Evolutionary conservation across 2,329 filamentous ascomycete species (phyloP).

Genomic region (Pyrenochaeta sp.): DNA sequence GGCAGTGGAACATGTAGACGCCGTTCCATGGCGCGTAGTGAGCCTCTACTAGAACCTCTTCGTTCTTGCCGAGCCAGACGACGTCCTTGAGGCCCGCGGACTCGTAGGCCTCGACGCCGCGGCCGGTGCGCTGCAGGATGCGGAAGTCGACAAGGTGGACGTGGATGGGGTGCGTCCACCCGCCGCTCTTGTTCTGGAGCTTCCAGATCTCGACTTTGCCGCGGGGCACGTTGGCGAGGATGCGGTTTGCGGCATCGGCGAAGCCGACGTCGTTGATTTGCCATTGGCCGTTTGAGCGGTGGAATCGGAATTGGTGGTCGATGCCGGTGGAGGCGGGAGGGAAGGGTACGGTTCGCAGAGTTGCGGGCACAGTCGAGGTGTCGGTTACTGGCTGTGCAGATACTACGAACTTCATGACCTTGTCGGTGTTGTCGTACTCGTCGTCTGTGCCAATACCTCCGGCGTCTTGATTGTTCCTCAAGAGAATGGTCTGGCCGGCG

Average conservation of each 20-base stretch:
- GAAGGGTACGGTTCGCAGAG: conserved; percentile 34
- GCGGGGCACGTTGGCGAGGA: conserved; percentile 43
- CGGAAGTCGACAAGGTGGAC: conserved; percentile 66
- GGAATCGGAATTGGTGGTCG: conserved; percentile 42
- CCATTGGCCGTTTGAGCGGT: conserved; percentile 39
- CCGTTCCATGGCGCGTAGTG: conserved; percentile 53
- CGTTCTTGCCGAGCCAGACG: conserved; percentile 60
- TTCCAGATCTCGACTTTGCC: conserved; percentile 47
- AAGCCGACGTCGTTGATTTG: conserved; percentile 42
- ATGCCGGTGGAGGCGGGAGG: conserved; percentile 30
- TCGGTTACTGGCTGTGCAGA: conserved; percentile 37
- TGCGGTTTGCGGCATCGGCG: conserved; percentile 37
- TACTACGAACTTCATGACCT: conserved; percentile 54
- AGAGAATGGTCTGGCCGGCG: conserved; percentile 58
- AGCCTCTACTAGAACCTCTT: conserved; percentile 44
- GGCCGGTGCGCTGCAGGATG: conserved; percentile 56
- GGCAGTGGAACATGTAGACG: conserved; percentile 57
- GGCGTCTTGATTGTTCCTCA: conserved; percentile 52
- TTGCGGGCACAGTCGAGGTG: conserved; percentile 31
- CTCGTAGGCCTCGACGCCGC: conserved; percentile 56
- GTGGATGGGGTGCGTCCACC: conserved; percentile 63
- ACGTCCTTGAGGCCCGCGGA: conserved; percentile 63
- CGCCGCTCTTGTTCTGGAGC: conserved; percentile 57
- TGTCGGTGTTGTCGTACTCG: conserved; percentile 57
- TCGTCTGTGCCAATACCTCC: conserved; percentile 51